Evolutionary conservation across 176 grass and related monocot genomes (phyloP), one percentile per base, ranked within the genome.

Genomic region (Triticum turgidum): DNA sequence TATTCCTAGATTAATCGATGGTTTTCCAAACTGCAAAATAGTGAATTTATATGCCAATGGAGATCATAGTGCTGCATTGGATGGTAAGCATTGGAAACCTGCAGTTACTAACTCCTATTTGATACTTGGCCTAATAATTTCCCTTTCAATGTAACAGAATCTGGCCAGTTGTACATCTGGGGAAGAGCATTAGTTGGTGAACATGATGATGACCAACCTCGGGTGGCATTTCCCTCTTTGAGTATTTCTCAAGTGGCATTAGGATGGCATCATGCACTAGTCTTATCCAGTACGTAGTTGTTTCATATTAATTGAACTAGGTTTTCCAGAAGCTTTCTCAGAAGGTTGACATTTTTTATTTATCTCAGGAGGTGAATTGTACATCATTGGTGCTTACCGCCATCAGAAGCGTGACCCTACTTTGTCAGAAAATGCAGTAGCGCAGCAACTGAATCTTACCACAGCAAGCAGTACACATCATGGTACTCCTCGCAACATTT

Each of bases 191-290:
- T 98, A 84, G 83, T 65, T 69, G 88, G 88, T 74, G 61, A 61
- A 65, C 8, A 78, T 25, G 92, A 96, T 61, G 79, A 90, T 32
- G 83, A 84, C 27, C 85, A 92, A 65, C 96, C 96, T 79, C 77
- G n/a, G 62, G 34, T 69, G 61, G 56, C 82, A 45, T 81, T 83
- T 68, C 67, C 84, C 42, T 88, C 92, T 38, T 80, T 67, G 75
- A 73, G 61, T 81, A 70, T 95, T 75, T 94, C 88, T 89, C 84
- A 98, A 84, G 90, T 94, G 85, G 90, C 96, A 79, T 82, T 98
- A 78, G 96, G 96, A 89, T 98, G 96, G 96, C 92, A 96, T 91
- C 96, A 98, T 84, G 93, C 88, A 41, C 51, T 98, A 87, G 42
- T 96, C 89, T 77, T 92, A 82, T 83, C 93, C 61, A 92, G 96